Evolutionary conservation across 176 grass and related monocot species (phyloP), one percentile per base, ranked within the genome.

Genomic region (Zoysia japonica): DNA sequence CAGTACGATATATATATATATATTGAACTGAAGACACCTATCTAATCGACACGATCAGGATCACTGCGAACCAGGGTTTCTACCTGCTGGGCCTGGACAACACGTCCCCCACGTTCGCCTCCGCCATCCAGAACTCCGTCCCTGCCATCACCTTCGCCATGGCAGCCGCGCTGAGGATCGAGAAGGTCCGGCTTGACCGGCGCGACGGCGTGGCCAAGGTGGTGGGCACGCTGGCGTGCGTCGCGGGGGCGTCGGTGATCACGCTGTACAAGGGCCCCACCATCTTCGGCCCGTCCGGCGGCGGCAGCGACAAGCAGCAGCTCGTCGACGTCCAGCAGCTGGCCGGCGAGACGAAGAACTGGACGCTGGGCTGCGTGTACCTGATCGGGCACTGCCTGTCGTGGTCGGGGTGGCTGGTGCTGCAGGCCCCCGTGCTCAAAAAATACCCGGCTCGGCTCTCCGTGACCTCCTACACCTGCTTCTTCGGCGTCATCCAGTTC

Each of bases 401-500:
- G 68, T 99, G 96, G 96, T 99, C 96, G 2, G 96, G 92, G 0
- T 99, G 96, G 96, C 86, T 99, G 41, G 96, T 99, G 86, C 90
- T 99, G 48, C 96, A 99, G 84, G 90, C 88, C 1, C 96, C 96
- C 35, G 82, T 99, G 76, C 92, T 99, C 16, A 99, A 99, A 74
- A 95, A 96, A 75, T 99, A 99, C 82, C 96, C 96, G 41, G 96
- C 96, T 44, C 71, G 82, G 63, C 86, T 99, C 10, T 99, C 96
- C 0, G 96, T 99, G 6, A 99, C 96, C 8, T 99, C 96, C 10
- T 99, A 96, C 90, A 99, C 96, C 63, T 99, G 96, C 81, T 99
- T 99, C 88, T 99, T 99, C 64, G 96, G 96, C 11, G 96, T 99
- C 68, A 91, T 99, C 72, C 96, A 99, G 86, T 99, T 99, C 88